Percentiles rank a stretch among this genome's conserved stretches.
phyloP scores from a whole-genome alignment of 2,329 filamentous ascomycete species.

The Colletotrichum euphorbiae region DNA sequence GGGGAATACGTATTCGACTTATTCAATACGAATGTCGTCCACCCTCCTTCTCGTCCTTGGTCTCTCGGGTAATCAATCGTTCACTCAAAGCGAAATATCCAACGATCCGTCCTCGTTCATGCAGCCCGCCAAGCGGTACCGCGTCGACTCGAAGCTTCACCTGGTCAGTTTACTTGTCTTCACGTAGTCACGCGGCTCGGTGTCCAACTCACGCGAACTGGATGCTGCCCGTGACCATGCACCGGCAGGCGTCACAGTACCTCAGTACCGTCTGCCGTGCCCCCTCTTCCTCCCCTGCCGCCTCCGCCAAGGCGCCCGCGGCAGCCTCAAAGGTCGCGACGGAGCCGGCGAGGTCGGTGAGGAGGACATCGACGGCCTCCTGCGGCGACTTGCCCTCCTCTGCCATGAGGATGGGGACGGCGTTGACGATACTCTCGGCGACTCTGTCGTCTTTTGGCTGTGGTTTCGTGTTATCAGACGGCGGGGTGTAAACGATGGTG shows the following conservation, averaged over 20 bases:
- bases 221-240: constrained; percentile 48
- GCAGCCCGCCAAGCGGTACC: constrained; percentile 48
- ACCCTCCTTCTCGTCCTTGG: background rate
- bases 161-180: background rate
- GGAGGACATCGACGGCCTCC: constrained; percentile 39
- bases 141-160: constrained; percentile 47
- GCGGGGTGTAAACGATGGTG: background rate
- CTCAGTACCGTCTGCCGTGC: constrained; percentile 30
- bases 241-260: constrained; percentile 48
- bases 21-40: too few relatives aligned
- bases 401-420: constrained; percentile 44
- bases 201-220: constrained; percentile 48
- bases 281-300: constrained; percentile 1
- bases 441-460: constrained; percentile 27
- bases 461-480: background rate
- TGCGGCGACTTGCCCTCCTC: constrained; percentile 39
- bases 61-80: too few relatives aligned
- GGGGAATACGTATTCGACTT: too few relatives aligned
- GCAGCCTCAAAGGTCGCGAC: constrained; percentile 44
- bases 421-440: constrained; percentile 46
- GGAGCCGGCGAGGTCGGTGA: constrained; percentile 41
- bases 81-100: constrained; percentile 47
- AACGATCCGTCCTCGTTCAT: constrained; percentile 49
- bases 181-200: too few relatives aligned
- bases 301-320: constrained; percentile 37